Base-by-base conservation (phyloP, 306 rosid species). In the Fragaria vesca region DNA sequence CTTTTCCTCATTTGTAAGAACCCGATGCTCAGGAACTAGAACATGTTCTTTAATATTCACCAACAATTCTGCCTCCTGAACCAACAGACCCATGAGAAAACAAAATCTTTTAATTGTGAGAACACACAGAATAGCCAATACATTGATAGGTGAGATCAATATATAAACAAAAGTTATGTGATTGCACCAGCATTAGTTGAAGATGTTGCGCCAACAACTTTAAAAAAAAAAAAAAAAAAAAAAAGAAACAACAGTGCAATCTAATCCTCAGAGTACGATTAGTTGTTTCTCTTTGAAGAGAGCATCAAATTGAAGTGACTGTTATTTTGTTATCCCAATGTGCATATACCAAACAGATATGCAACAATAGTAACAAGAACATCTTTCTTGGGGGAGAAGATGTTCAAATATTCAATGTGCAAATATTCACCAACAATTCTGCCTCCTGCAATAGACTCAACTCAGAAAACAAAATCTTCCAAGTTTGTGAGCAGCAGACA, bases 31-130 rank as follows among this genome's bases (percentile, higher is more conserved):
- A 1, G 97, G 98, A 46, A 92, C 93, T 74, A 88, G 91, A 50
- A 76, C 92, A 28, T 92, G 96, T 36, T 81, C 88, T 70, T 84
- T 92, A 6, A 95, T 81, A 83, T 95, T 95, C 20, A 88, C 80
- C 78, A 89, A 73, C 73, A 95, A 82, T 68, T 95, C 98, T 16
- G 90, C 84, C 78, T 92, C 97, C 98, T 94, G 87, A 48, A 80
- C 21, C 76, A 76, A 71, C 26, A 51, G 28, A 62, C 20, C 52
- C 10, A n/a, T 11, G 20, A 78, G 72, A 45, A 21, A 57, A 18
- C 30, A 51, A 54, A 17, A 69, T 62, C 72, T 17, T 12, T 20
- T 17, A 24, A 24, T 30, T 55, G 66, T 46, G 32, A 67, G 7
- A 34, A 50, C 42, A 69, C 38, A 32, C 8, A 3, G 13, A 70